phyloP scores from a whole-genome alignment of 352 stramenopile species.

The Globisporangium recalcitrans region DNA sequence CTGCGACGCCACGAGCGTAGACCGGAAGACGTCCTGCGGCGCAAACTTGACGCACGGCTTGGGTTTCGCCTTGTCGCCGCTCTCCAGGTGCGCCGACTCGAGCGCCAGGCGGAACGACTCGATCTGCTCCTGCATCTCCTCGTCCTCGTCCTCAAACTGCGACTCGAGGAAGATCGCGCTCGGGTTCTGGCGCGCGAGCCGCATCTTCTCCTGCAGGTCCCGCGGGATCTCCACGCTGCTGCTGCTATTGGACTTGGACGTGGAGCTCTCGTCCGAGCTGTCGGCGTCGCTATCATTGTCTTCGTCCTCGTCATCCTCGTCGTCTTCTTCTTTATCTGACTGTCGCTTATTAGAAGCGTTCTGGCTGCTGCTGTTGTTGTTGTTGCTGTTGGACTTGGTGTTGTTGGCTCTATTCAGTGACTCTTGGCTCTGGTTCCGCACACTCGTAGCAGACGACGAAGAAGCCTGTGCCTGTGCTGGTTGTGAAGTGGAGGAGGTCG shows the following conservation, averaged over 20 bases:
- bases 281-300: conserved; percentile 10
- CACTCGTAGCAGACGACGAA: not conserved
- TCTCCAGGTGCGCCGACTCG: conserved; percentile 66
- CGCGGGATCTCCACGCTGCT: conserved; percentile 15
- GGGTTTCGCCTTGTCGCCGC: conserved; percentile 47
- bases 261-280: conserved; percentile 1
- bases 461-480: not conserved
- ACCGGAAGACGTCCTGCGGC: conserved; percentile 70
- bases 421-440: not conserved
- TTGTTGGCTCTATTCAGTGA: conserved; percentile 13
- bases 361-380: not conserved
- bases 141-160: conserved; percentile 78
- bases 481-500: not conserved
- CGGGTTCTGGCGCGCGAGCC: conserved; percentile 57
- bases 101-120: conserved; percentile 74
- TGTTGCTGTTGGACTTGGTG: not conserved
- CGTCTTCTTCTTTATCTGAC: conserved; percentile 20
- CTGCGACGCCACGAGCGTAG: conserved; percentile 28
- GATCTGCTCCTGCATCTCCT: conserved; percentile 69
- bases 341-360: not conserved
- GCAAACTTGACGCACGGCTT: conserved; percentile 66
- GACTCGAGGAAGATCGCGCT: conserved; percentile 80
- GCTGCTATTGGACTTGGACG: conserved; percentile 1
- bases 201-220: conserved; percentile 59
- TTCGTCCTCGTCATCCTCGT: conserved; percentile 16